Evolutionary conservation across 2,329 filamentous ascomycete genomes (phyloP).

Genomic region (Botryosphaeria dothidea): DNA sequence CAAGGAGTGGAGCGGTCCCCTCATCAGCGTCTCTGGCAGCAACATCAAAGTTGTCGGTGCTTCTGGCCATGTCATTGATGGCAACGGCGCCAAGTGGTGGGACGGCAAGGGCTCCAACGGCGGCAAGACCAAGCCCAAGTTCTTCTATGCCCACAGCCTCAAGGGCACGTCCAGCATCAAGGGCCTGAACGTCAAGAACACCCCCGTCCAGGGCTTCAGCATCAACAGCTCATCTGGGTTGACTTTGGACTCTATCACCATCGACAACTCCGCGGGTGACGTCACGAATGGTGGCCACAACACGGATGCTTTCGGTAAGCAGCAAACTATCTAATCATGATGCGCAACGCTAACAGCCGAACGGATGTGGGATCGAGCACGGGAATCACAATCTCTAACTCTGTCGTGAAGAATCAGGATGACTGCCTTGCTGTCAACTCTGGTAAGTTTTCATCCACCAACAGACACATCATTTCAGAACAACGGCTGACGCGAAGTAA

Average conservation of each 20-base stretch:
- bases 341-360: no score
- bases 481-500: no score
- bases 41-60: slow-evolving; percentile 43
- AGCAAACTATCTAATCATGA: no score
- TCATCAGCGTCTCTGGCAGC: slow-evolving; percentile 42
- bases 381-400: slow-evolving; percentile 47
- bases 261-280: slow-evolving; percentile 55
- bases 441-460: no score
- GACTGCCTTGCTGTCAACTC: slow-evolving; percentile 58
- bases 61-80: slow-evolving; percentile 38
- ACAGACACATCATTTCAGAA: no score
- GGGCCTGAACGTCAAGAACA: slow-evolving; percentile 55
- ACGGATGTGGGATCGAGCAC: slow-evolving; percentile 48
- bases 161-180: slow-evolving; percentile 35
- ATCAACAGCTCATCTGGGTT: slow-evolving; percentile 42
- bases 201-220: slow-evolving; percentile 53
- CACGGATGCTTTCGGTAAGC: slow-evolving; percentile 56
- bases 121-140: slow-evolving; percentile 34
- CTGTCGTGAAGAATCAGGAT: slow-evolving; percentile 55
- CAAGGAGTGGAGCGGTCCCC: slow-evolving; percentile 40
- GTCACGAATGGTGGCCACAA: slow-evolving; percentile 34
- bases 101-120: slow-evolving; percentile 51
- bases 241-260: slow-evolving; percentile 47
- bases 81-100: slow-evolving; percentile 46
- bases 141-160: slow-evolving; percentile 22